Evolutionary conservation across 805 yeast genomes (phyloP).

Genomic region (Monosporozyma yasuniensis): DNA sequence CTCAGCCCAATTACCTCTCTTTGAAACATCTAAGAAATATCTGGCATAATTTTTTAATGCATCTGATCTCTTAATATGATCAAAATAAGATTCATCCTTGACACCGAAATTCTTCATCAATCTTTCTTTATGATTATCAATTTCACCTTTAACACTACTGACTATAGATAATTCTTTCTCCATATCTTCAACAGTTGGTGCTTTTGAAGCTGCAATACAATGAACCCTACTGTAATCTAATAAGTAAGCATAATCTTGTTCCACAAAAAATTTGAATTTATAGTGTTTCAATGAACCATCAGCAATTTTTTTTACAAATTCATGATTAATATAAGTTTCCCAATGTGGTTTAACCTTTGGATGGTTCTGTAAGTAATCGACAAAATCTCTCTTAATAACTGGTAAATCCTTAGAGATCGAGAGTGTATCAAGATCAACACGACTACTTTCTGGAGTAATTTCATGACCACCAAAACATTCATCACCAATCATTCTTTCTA

Average conservation of each 20-base stretch:
- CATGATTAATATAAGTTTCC: constrained; percentile 52
- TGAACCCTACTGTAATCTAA: constrained; percentile 61
- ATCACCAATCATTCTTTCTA: constrained; percentile 29
- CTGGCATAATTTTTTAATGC: constrained; percentile 57
- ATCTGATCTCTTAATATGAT: constrained; percentile 39
- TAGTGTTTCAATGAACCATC: constrained; percentile 39
- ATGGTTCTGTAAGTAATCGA: constrained; percentile 46
- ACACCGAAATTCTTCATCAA: constrained; percentile 32
- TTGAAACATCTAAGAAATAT: constrained; percentile 47
- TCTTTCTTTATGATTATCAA: constrained; percentile 45
- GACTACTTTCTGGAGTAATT: constrained; percentile 1
- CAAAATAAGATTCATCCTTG: constrained; percentile 38
- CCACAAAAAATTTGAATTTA: constrained; percentile 43
- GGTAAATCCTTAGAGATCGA: constrained; percentile 5
- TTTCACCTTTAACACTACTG: constrained; percentile 44
- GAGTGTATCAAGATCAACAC: background rate
- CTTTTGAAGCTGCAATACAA: constrained; percentile 51
- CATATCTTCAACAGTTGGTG: constrained; percentile 46
- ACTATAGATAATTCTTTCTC: constrained; percentile 44
- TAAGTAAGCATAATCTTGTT: constrained; percentile 61
- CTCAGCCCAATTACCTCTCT: constrained; percentile 50
- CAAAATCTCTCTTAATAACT: constrained; percentile 24
- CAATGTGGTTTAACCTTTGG: constrained; percentile 48
- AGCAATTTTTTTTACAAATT: constrained; percentile 49
- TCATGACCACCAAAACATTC: constrained; percentile 25